phyloP scores from a whole-genome alignment of 305 asterid genomes.

The Solanum hybrid region DNA sequence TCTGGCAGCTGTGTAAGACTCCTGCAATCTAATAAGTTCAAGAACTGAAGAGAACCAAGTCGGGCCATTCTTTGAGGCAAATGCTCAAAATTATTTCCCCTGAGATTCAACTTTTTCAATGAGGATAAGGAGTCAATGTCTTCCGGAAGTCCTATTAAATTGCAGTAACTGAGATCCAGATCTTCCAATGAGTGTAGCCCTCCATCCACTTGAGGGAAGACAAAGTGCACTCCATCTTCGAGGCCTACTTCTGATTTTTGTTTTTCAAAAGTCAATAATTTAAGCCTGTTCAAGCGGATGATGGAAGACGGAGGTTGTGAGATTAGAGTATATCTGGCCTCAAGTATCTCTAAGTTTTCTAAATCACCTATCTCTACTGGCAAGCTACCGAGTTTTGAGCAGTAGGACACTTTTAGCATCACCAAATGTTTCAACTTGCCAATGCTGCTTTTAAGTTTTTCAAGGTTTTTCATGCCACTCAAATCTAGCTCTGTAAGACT shows the following conservation, averaged over 20 bases:
- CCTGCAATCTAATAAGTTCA: background rate
- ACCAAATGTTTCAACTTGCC: background rate
- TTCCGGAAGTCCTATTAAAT: background rate
- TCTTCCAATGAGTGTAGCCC: background rate
- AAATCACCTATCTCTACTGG: background rate
- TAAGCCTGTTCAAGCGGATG: background rate
- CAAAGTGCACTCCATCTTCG: background rate
- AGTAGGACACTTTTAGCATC: background rate
- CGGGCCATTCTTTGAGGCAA: background rate
- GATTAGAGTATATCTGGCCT: background rate
- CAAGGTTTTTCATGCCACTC: background rate
- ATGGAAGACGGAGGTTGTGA: too few species aligned
- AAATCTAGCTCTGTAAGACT: background rate
- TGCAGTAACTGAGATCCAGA: background rate
- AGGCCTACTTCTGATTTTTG: background rate
- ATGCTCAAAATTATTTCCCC: background rate
- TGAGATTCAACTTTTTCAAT: background rate
- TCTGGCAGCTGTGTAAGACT: background rate
- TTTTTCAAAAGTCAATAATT: background rate
- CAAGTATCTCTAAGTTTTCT: background rate
- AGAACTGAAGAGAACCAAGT: background rate
- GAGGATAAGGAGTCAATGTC: background rate
- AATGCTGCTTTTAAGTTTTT: background rate
- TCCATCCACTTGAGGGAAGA: background rate
- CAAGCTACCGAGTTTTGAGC: background rate